Percentiles rank a stretch among this genome's conserved stretches.
Evolutionary conservation across 2,329 filamentous ascomycete genomes (phyloP).

Genomic region (Colletotrichum phormii): DNA sequence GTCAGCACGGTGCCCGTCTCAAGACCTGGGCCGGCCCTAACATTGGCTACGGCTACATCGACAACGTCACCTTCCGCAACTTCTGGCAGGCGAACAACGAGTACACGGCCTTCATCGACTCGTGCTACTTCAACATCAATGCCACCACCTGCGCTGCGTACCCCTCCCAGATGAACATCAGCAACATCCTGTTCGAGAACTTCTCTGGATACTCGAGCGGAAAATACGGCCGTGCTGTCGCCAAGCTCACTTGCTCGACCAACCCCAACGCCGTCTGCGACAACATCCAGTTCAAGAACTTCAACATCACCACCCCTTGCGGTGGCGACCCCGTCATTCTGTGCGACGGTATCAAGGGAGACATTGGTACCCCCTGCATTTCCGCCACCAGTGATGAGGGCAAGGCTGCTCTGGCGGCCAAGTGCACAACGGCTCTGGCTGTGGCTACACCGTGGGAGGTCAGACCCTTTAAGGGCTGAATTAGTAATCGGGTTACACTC

Average conservation of each 20-base stretch:
- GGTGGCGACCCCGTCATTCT: slow-evolving; percentile 57
- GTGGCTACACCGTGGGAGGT: slow-evolving; percentile 41
- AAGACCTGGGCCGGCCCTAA: slow-evolving; percentile 69
- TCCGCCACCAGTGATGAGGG: slow-evolving; percentile 48
- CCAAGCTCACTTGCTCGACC: slow-evolving; percentile 64
- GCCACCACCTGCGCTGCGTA: slow-evolving; percentile 69
- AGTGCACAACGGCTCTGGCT: slow-evolving; percentile 46
- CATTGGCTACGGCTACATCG: slow-evolving; percentile 68
- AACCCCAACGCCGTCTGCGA: slow-evolving; percentile 64
- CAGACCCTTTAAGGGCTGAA: slow-evolving; percentile 11
- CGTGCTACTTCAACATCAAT: slow-evolving; percentile 63
- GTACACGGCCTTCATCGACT: slow-evolving; percentile 68
- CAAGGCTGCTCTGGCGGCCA: slow-evolving; percentile 45
- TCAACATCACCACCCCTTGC: slow-evolving; percentile 64
- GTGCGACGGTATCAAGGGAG: slow-evolving; percentile 61
- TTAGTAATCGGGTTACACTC: not conserved
- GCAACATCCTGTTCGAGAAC: slow-evolving; percentile 68
- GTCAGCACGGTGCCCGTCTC: slow-evolving; percentile 69
- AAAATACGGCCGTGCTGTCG: slow-evolving; percentile 64
- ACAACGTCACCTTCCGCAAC: slow-evolving; percentile 71
- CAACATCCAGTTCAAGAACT: slow-evolving; percentile 64
- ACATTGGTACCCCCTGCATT: slow-evolving; percentile 48
- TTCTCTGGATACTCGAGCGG: slow-evolving; percentile 66
- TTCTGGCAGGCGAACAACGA: slow-evolving; percentile 70
- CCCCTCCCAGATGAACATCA: slow-evolving; percentile 66